These are phyloP conservation scores for Xylaria telfairii DNA, from an alignment of 495 filamentous ascomycete species.

Conservation along the genomic window DNA sequence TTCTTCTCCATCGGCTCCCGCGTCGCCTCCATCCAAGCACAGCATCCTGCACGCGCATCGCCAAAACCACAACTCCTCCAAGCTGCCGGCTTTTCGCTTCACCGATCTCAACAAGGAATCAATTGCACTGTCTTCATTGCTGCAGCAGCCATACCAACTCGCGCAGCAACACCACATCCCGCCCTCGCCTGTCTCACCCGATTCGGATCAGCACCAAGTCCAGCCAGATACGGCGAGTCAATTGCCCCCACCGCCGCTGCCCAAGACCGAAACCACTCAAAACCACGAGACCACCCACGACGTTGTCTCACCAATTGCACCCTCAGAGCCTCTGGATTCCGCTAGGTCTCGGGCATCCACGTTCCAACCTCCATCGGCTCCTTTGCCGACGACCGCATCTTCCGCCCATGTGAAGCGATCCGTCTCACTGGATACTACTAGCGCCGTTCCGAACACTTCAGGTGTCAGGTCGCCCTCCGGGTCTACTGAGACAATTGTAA, in stretches of 20 bases:
- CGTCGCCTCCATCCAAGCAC: constrained; percentile 36
- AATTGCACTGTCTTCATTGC: constrained; percentile 40
- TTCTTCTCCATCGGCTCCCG: constrained; percentile 18
- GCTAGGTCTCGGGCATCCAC: constrained; percentile 48
- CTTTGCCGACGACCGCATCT: constrained; percentile 32
- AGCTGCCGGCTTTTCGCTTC: constrained; percentile 56
- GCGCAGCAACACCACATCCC: constrained; percentile 43
- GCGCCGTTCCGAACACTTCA: constrained; percentile 29
- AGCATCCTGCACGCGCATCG: constrained; percentile 50
- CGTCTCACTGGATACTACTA: constrained; percentile 45
- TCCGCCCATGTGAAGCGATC: constrained; percentile 46
- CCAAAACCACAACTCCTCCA: constrained; percentile 56
- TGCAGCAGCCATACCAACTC: constrained; percentile 42
- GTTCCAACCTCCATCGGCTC: constrained; percentile 34
- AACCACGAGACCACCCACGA: constrained; percentile 21
- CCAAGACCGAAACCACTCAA: constrained; percentile 32
- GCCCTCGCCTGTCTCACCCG: constrained; percentile 49
- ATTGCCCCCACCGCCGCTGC: neutral
- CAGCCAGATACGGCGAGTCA: constrained; percentile 41
- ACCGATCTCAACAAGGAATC: constrained; percentile 53
- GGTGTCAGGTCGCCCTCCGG: constrained; percentile 33
- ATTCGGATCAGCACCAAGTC: constrained; percentile 39
- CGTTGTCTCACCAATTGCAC: constrained; percentile 36
- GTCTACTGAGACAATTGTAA: constrained; percentile 32
- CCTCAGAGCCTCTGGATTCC: constrained; percentile 32